Conservation (phyloP, 2,329 filamentous ascomycete species). For the Xylariomycetidae sp. region DNA sequence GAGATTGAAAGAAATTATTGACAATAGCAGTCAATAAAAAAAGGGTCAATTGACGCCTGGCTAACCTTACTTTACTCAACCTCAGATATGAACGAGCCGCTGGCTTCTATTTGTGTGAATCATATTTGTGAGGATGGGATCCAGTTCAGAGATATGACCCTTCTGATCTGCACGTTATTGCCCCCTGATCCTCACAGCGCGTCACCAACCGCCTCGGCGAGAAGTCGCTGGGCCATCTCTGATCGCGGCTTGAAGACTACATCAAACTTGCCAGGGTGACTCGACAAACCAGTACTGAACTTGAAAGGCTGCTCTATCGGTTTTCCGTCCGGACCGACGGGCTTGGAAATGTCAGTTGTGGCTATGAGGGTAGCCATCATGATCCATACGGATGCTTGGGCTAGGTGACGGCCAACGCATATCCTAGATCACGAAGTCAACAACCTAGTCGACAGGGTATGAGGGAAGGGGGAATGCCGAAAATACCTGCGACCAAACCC, state of each 20-base stretch:
- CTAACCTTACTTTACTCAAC: too few relatives aligned
- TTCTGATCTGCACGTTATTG: too few relatives aligned
- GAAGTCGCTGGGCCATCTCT: slow-evolving; percentile 9
- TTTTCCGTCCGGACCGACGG: slow-evolving; percentile 9
- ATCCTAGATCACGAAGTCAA: neutral
- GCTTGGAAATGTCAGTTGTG: slow-evolving; percentile 13
- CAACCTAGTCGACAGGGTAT: slow-evolving; percentile 42
- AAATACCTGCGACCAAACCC: neutral
- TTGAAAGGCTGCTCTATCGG: slow-evolving; percentile 12
- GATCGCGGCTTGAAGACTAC: slow-evolving; percentile 13
- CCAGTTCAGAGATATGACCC: too few relatives aligned
- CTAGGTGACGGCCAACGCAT: slow-evolving; percentile 46
- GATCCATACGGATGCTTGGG: slow-evolving; percentile 39
- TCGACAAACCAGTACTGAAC: slow-evolving; percentile 14
- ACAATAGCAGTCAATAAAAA: slow-evolving; percentile 1
- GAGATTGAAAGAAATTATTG: slow-evolving; percentile 16
- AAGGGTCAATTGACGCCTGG: too few relatives aligned
- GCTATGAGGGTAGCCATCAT: slow-evolving; percentile 35
- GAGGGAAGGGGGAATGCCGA: slow-evolving; percentile 28
- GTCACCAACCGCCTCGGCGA: slow-evolving; percentile 7
- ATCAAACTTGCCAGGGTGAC: slow-evolving; percentile 13
- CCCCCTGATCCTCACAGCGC: too few relatives aligned
- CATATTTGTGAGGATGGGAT: too few relatives aligned
- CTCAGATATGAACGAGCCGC: too few relatives aligned
- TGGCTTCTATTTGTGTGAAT: too few relatives aligned